Percentiles rank a stretch among this genome's conserved stretches.
These are phyloP conservation scores for Wickerhamiella azyma DNA, from an alignment of 805 yeast species.

Conservation along the genomic window DNA sequence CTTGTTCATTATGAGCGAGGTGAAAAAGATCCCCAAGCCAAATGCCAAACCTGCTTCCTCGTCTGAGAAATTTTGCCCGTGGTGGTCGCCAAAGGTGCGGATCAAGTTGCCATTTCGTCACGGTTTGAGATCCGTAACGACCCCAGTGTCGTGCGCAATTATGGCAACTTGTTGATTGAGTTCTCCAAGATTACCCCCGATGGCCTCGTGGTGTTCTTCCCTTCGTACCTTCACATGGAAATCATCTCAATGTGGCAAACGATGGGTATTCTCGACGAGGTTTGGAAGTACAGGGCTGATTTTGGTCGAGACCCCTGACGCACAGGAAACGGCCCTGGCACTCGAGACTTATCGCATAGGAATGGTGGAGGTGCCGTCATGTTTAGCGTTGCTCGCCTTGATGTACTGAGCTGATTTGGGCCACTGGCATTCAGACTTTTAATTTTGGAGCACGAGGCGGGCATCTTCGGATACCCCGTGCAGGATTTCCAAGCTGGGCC, in stretches of 20 bases:
- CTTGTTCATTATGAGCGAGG: no score
- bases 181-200: constrained; percentile 94
- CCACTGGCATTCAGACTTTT: no score
- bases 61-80: constrained; percentile 89
- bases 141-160: constrained; percentile 93
- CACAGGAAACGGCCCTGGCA: constrained; percentile 94
- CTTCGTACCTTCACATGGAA: constrained; percentile 94
- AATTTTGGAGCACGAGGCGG: no score
- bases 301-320: constrained; percentile 96
- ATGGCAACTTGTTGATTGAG: constrained; percentile 84
- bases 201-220: constrained; percentile 95
- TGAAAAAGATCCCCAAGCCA: no score
- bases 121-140: constrained; percentile 94
- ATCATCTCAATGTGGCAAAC: constrained; percentile 97
- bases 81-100: constrained; percentile 95
- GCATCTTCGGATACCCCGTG: no score
- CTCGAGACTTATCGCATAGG: constrained; percentile 85
- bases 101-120: constrained; percentile 93
- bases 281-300: constrained; percentile 95
- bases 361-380: constrained; percentile 97
- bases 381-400: constrained; percentile 94
- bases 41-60: no score
- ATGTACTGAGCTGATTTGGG: no score
- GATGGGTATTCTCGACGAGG: constrained; percentile 96
- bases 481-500: no score